These are phyloP conservation scores for Sugiyamaella castrensis DNA, from an alignment of 1,139 yeast species.

Conservation along the genomic window DNA sequence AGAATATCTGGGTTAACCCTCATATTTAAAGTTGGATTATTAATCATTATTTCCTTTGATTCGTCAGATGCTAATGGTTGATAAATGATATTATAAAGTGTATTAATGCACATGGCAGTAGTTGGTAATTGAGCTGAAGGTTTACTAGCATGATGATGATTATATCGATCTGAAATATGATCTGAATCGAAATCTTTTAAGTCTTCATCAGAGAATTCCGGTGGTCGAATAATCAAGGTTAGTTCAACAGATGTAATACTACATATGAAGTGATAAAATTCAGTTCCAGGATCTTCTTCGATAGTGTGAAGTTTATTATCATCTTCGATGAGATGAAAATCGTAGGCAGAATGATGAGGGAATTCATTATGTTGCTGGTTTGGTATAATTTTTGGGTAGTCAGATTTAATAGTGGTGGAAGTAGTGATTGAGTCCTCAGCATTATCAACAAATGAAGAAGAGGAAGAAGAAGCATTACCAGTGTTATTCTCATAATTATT, in stretches of 20 bases:
- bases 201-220: conserved; percentile 27
- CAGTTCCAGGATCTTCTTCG: conserved; percentile 16
- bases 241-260: conserved; percentile 22
- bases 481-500: background rate
- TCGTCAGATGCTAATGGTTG: conserved; percentile 30
- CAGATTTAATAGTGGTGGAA: no score
- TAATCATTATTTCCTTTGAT: conserved; percentile 27
- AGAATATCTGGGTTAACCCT: conserved; percentile 51
- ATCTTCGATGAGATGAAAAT: conserved; percentile 23
- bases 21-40: conserved; percentile 32
- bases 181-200: conserved; percentile 25
- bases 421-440: no score
- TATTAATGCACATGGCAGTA: conserved; percentile 28
- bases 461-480: background rate
- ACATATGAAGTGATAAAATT: conserved; percentile 25
- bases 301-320: conserved; percentile 5
- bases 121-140: conserved; percentile 28
- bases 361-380: no score
- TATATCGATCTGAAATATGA: conserved; percentile 26
- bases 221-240: conserved; percentile 27
- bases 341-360: conserved; percentile 11
- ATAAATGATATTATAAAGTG: conserved; percentile 28
- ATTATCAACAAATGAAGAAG: no score
- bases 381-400: no score
- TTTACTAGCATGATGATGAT: conserved; percentile 22